Percentiles rank a stretch among this genome's conserved stretches.
Conservation (phyloP, 345 rosid genomes). For the Salix suchowensis region DNA sequence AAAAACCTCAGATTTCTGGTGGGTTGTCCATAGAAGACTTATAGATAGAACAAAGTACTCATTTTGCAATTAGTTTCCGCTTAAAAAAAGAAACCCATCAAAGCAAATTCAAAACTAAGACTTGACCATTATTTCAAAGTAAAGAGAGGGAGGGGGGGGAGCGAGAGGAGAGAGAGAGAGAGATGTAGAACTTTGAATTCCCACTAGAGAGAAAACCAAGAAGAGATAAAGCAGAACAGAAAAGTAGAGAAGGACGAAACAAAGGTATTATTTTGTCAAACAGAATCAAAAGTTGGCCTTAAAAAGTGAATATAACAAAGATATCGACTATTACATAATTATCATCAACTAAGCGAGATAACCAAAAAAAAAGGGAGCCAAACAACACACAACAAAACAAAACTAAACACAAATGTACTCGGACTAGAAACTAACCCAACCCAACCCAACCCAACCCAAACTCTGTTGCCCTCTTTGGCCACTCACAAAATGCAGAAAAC, state of each 20-base stretch:
- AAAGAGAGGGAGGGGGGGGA: neutral
- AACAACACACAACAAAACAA: neutral
- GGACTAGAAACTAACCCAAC: too few species aligned
- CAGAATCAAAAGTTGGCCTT: conserved; percentile 21
- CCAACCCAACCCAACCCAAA: neutral
- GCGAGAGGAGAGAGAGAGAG: neutral
- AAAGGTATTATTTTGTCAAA: conserved; percentile 41
- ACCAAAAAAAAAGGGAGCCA: neutral
- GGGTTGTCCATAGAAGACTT: neutral
- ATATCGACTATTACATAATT: conserved; percentile 24
- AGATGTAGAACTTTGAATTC: conserved; percentile 23
- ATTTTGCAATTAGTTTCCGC: neutral
- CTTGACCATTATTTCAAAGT: neutral
- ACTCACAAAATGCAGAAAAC: neutral
- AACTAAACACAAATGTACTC: neutral
- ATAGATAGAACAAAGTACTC: neutral
- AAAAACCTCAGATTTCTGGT: neutral
- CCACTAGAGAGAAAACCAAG: conserved; percentile 31
- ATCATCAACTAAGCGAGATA: neutral
- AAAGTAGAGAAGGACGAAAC: conserved; percentile 45
- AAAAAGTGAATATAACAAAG: conserved; percentile 6
- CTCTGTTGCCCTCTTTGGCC: neutral
- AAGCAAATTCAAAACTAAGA: neutral
- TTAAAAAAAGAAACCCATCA: neutral
- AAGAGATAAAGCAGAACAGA: conserved; percentile 31